Percentiles rank a stretch among this genome's conserved stretches.
Conservation (phyloP, 2,329 filamentous ascomycete species). For the Fusarium sp. region DNA sequence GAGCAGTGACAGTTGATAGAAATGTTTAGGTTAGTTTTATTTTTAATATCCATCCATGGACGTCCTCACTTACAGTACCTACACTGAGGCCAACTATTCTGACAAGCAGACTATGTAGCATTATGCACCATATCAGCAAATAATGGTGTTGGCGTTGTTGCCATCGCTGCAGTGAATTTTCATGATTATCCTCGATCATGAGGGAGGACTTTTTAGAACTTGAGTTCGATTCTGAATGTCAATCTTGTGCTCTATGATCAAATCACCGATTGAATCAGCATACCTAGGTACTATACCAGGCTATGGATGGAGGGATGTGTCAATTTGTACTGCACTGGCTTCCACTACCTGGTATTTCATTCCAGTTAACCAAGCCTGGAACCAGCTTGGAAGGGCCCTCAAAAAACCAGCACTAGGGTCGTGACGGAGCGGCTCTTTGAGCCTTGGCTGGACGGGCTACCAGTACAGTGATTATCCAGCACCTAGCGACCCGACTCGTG, state of each 20-base stretch:
- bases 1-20: constrained; percentile 1
- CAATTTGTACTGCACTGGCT: constrained; percentile 24
- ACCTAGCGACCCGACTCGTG: constrained; percentile 13
- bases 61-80: constrained; percentile 4
- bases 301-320: constrained; percentile 28
- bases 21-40: not conserved
- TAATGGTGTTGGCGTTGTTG: constrained; percentile 10
- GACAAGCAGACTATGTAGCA: not conserved
- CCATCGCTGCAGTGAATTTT: not conserved
- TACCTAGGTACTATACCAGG: not conserved
- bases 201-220: constrained; percentile 2
- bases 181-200: constrained; percentile 13
- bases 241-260: constrained; percentile 13
- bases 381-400: not conserved
- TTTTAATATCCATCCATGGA: not conserved
- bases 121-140: not conserved
- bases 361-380: not conserved
- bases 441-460: constrained; percentile 31
- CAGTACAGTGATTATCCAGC: not conserved
- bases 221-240: not conserved
- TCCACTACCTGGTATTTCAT: not conserved
- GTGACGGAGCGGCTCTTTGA: constrained; percentile 46
- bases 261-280: constrained; percentile 7
- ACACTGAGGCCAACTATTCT: not conserved
- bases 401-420: constrained; percentile 45